phyloP scores from a whole-genome alignment of 192 early-diverging fungal genomes.

The Mycoemilia scoparia region DNA sequence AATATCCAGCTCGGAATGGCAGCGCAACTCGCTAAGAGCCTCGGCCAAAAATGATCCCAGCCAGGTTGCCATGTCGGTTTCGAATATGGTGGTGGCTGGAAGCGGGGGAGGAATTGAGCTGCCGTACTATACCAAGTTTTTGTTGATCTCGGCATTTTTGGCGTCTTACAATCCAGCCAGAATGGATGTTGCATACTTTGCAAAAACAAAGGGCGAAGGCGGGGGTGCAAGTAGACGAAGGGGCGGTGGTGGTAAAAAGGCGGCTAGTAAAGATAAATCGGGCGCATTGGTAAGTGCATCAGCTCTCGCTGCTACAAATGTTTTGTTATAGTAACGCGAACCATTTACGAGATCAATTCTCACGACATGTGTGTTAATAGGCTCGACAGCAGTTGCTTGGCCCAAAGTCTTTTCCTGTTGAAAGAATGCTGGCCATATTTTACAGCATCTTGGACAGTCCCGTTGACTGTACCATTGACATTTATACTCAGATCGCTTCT shows the following conservation, averaged over 20 bases:
- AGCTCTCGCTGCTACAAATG: not conserved
- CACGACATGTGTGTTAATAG: too few species aligned
- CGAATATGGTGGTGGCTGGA: conserved; percentile 26
- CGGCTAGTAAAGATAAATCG: conserved; percentile 21
- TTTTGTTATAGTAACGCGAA: not conserved
- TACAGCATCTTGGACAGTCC: conserved; percentile 64
- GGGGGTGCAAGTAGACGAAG: conserved; percentile 8
- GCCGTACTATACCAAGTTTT: conserved; percentile 77
- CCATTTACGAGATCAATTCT: too few species aligned
- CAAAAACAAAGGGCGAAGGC: conserved; percentile 29
- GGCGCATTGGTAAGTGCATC: too few species aligned
- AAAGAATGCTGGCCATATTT: conserved; percentile 94
- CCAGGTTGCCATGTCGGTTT: conserved; percentile 17
- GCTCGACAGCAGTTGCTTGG: conserved; percentile 75
- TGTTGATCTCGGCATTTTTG: conserved; percentile 74
- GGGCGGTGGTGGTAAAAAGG: conserved; percentile 24
- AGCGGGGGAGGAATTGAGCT: conserved; percentile 40
- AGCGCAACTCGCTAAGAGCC: conserved; percentile 13
- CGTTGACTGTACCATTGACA: conserved; percentile 53
- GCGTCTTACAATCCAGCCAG: conserved; percentile 86
- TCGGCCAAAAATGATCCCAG: conserved; percentile 23
- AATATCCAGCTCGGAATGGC: conserved; percentile 77
- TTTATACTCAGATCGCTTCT: conserved; percentile 55
- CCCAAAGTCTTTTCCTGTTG: conserved; percentile 83
- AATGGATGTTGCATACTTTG: conserved; percentile 75